Evolutionary conservation across 2,329 filamentous ascomycete genomes (phyloP).

Genomic region (Fusarium napiforme): DNA sequence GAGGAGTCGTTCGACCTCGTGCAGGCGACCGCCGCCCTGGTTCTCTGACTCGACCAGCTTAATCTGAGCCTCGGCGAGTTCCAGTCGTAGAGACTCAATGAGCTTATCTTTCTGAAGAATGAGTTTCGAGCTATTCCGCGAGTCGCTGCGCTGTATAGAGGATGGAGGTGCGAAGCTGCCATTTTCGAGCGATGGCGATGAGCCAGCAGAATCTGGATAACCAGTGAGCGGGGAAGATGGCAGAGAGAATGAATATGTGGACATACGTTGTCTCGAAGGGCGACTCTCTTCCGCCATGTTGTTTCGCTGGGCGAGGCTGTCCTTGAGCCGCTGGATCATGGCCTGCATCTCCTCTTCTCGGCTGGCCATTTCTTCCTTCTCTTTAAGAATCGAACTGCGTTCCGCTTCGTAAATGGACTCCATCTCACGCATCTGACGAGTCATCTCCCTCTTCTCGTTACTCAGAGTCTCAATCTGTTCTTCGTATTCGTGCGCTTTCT

Average conservation of each 20-base stretch:
- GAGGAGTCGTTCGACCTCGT: constrained; percentile 89
- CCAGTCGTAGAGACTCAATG: constrained; percentile 90
- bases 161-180: constrained; percentile 88
- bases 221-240: constrained; percentile 34
- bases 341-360: constrained; percentile 91
- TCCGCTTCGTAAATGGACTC: constrained; percentile 94
- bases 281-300: constrained; percentile 66
- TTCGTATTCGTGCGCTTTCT: constrained; percentile 86
- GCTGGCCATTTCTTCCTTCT: constrained; percentile 87
- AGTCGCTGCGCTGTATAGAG: constrained; percentile 87
- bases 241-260: constrained; percentile 45
- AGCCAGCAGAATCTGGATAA: constrained; percentile 55
- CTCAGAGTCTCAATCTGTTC: constrained; percentile 83
- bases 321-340: constrained; percentile 91
- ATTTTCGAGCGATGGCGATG: constrained; percentile 75
- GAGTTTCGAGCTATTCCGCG: constrained; percentile 87
- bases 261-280: constrained; percentile 66
- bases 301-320: constrained; percentile 82
- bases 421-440: constrained; percentile 87
- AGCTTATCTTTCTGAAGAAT: constrained; percentile 96
- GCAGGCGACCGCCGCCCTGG: constrained; percentile 84
- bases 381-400: constrained; percentile 84
- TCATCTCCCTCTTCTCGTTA: constrained; percentile 86
- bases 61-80: constrained; percentile 94
- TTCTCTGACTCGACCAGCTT: constrained; percentile 96